Evolutionary conservation across 176 grass and related monocot genomes (phyloP), one percentile per base, ranked within the genome.

Genomic region (Oryza glumipatula): DNA sequence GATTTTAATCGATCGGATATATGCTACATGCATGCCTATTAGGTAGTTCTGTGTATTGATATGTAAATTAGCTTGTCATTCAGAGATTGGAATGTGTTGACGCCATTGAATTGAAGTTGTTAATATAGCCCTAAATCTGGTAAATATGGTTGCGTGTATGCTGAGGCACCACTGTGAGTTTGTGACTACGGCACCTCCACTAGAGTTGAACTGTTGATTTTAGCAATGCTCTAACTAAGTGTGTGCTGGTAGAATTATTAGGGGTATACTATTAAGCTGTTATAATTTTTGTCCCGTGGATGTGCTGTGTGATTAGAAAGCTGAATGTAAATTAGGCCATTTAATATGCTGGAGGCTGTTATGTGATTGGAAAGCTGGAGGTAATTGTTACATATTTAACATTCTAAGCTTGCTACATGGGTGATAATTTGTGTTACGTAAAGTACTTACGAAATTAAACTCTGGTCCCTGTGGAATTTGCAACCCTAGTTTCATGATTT

Each of bases 101-200:
- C 15, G 26, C 51, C 11, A 23, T 23, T 19, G 6, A 36, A 68
- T 44, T 44, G 17, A 26, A 69, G 28, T 24, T 8, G 17, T 39
- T 48, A 21, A 26, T 9, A 4, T 26, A 17, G 32, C 15, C 7
- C 32, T 26, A 56, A 52, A 23, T 70, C 11, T 56, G 47, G 79
- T 56, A 70, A 13, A 24, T 70, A 70, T 56, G 70, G 47, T 41
- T 70, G 79, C 67, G 70, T 81, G 47, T 4, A 32, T 58, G 33
- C 52, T 71, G 21, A 13, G 21, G 13, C 9, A 1, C 32, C 1
- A 0, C 1, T 14, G 15, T 80, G 63, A 65, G 26, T 33, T 2
- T 14, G 15, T 80, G 63, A 65, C 44, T 33, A 6, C 7, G 6
- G 51, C 51, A 56, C 15, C 5, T 56, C 5, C 51, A 47, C 35